Base-by-base conservation (phyloP, 208 protist genomes). In the Herpetomonas samuelpessoai region DNA sequence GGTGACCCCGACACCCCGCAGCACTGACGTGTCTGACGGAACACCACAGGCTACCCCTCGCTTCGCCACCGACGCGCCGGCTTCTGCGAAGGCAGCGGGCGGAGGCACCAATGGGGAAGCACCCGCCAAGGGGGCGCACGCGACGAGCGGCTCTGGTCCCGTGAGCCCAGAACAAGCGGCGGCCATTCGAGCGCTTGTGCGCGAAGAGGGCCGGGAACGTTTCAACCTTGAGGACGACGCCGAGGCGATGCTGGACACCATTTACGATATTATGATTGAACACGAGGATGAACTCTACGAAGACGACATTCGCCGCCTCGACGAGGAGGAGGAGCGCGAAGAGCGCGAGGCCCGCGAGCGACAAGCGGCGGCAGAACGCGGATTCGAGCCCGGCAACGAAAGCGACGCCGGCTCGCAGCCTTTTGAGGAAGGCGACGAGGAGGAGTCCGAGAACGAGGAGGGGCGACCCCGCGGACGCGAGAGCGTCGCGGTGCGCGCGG, bases 221-320 rank as follows among this genome's bases (percentile, higher is more conserved):
- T 68, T 68, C 21, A 52, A 74, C 9, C 55, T 83, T 10, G 71
- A 71, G 58, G 58, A 66, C 35, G 35, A 72, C 49, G 75, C 63
- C 9, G 49, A 65, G 27, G 61, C 57, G 24, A 65, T 63, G 35
- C 29, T 79, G 48, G 68, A 76, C 24, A 57, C 71, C 10, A 63
- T 83, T 12, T 83, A 76, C 50, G 76, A 83, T 30, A 48, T 63
- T 1, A 79, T 83, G 76, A 65, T 83, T 16, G 53, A 76, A 6
- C 53, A 68, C 16, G 76, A 83, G 30, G 68, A 73, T 51, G 52
- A 65, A 18, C 60, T 79, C 12, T 54, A 75, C 12, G 62, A 79
- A 31, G 66, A 73, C 45, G 68, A 79, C 44, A 65, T 82, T 57
- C 54, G 53, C 47, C 65, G 63, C 57, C 68, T 74, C 44, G 66